A percentile compares a stretch with the other conserved stretches of the same genome.
Conservation (phyloP, 441 rosid species). For the Erodium trifolium region DNA sequence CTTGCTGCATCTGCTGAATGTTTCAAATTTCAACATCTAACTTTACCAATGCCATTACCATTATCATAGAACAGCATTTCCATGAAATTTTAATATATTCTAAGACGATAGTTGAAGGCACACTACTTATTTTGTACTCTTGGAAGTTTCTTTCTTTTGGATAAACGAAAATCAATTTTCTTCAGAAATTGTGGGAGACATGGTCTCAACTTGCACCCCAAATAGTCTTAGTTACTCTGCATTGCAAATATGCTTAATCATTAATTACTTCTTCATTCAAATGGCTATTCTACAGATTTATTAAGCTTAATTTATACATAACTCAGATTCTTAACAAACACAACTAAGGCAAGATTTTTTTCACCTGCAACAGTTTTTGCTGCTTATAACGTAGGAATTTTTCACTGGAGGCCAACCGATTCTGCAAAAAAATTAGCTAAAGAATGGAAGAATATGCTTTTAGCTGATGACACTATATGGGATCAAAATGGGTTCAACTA, state of each 20-base stretch:
- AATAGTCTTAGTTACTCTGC: not conserved
- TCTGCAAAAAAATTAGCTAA: slow-evolving; percentile 71
- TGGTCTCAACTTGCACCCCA: not conserved
- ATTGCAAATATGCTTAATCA: not conserved
- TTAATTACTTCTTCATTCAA: slow-evolving; percentile 1
- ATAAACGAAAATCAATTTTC: not conserved
- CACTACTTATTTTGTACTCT: not conserved
- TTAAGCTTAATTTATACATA: not conserved
- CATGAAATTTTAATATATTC: not conserved
- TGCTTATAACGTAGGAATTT: slow-evolving; percentile 92
- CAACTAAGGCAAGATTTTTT: not conserved
- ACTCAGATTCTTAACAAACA: not conserved
- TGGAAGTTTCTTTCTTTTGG: not conserved
- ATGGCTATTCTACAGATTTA: not conserved
- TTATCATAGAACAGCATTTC: not conserved
- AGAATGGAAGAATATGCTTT: slow-evolving; percentile 85
- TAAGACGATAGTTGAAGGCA: not conserved
- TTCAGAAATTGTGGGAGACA: not conserved
- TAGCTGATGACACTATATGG: slow-evolving; percentile 93
- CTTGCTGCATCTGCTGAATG: slow-evolving; percentile 5
- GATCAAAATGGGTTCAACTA: slow-evolving; percentile 98
- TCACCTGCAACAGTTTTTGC: slow-evolving; percentile 53
- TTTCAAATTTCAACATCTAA: not conserved
- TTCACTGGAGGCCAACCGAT: slow-evolving; percentile 95
- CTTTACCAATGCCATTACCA: not conserved